Conservation (phyloP, 2,329 filamentous ascomycete species). For the Diaporthe humulicola region DNA sequence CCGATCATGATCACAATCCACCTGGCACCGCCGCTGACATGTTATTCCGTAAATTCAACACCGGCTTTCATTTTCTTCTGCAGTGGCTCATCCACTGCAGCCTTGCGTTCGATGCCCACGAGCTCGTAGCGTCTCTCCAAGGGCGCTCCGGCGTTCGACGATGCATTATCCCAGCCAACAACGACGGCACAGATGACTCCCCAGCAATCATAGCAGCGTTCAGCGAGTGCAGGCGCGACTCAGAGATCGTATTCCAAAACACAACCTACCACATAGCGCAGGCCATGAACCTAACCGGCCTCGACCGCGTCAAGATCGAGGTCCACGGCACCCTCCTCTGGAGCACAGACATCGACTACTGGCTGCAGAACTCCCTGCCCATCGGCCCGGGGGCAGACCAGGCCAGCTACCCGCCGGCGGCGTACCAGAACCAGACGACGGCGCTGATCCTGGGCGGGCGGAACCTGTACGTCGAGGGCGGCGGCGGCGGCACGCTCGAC, state of each 20-base stretch:
- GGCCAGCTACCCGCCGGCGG: background rate
- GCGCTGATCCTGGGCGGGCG: background rate
- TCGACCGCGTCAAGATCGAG: background rate
- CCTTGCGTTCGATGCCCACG: background rate
- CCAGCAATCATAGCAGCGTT: background rate
- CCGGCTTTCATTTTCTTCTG: background rate
- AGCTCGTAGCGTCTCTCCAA: background rate
- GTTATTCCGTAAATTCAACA: background rate
- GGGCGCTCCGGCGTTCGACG: background rate
- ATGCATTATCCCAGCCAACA: background rate
- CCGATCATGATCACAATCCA: background rate
- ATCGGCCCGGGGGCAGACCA: background rate
- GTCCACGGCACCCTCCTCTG: background rate
- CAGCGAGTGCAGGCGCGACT: background rate
- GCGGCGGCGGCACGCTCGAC: background rate
- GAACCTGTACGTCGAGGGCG: background rate
- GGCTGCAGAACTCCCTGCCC: background rate
- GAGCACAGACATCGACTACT: background rate
- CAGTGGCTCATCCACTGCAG: background rate
- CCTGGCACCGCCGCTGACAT: background rate
- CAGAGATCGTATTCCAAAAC: background rate
- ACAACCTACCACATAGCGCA: background rate
- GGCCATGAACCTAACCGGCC: background rate
- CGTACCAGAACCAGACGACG: background rate
- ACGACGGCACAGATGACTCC: background rate